These are phyloP conservation scores for Lecanicillium sp. DNA, from an alignment of 2,329 filamentous ascomycete genomes.

Conservation along the genomic window DNA sequence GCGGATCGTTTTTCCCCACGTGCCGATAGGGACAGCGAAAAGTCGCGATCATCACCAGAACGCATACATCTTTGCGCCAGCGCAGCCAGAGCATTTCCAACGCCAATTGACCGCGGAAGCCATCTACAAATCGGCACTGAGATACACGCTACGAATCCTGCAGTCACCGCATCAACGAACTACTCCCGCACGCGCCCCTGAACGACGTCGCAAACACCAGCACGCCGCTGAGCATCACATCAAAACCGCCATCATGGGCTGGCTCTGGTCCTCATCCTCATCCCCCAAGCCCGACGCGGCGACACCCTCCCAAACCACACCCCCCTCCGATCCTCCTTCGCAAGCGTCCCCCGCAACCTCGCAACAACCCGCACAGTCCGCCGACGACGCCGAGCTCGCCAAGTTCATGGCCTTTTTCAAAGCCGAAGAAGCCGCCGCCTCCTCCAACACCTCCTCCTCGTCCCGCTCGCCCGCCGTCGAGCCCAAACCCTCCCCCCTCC, in stretches of 20 bases:
- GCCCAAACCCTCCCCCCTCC: constrained; percentile 10
- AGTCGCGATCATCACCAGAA: constrained; percentile 1
- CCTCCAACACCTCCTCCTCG: constrained; percentile 19
- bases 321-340: constrained; percentile 17
- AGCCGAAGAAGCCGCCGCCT: constrained; percentile 24
- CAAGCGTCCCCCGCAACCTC: constrained; percentile 13
- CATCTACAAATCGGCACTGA: too few relatives aligned
- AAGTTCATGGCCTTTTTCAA: constrained; percentile 47
- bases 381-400: constrained; percentile 36
- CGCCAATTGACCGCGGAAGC: too few relatives aligned
- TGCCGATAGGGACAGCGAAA: neutral
- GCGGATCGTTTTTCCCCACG: constrained; percentile 13
- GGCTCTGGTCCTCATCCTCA: constrained; percentile 50
- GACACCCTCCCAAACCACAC: constrained; percentile 20
- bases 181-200: too few relatives aligned
- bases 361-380: constrained; percentile 26
- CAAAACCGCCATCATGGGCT: constrained; percentile 45
- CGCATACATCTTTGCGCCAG: too few relatives aligned
- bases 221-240: neutral
- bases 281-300: constrained; percentile 24
- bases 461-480: constrained; percentile 28
- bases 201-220: neutral
- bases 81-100: too few relatives aligned
- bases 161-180: neutral
- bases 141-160: neutral